These are phyloP conservation scores for Lasiodiplodia sp. DNA, from an alignment of 2,329 filamentous ascomycete genomes.

Conservation along the genomic window DNA sequence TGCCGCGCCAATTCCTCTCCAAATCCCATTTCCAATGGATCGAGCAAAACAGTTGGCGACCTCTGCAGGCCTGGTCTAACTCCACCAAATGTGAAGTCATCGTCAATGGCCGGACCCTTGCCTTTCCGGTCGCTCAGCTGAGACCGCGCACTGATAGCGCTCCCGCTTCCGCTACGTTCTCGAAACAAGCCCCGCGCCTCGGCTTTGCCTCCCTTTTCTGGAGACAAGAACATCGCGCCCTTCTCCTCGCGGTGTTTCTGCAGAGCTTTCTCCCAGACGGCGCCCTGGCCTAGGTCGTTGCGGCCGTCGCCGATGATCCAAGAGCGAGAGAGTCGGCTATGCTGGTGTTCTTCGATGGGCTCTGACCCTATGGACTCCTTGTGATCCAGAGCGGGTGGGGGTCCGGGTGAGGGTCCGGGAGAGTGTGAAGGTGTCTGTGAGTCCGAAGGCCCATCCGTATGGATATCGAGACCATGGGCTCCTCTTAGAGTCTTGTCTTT, in stretches of 20 bases:
- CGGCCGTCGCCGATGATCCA: slow-evolving; percentile 38
- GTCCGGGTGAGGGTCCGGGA: background rate
- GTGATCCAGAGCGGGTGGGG: background rate
- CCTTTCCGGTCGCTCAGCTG: slow-evolving; percentile 18
- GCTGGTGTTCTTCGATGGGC: slow-evolving; percentile 28
- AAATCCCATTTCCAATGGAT: slow-evolving; percentile 8
- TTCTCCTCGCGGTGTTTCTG: slow-evolving; percentile 46
- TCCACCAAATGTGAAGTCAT: slow-evolving; percentile 8
- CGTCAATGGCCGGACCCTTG: background rate
- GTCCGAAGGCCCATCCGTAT: slow-evolving; percentile 38
- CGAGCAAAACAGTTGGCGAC: slow-evolving; percentile 9
- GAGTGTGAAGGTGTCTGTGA: background rate
- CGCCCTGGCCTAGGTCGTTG: slow-evolving; percentile 33
- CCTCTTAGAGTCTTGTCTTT: slow-evolving; percentile 14
- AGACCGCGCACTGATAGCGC: slow-evolving; percentile 1
- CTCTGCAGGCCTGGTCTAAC: background rate
- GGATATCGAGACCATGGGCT: slow-evolving; percentile 22
- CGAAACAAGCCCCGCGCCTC: slow-evolving; percentile 19
- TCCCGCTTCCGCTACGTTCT: slow-evolving; percentile 22
- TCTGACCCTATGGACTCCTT: slow-evolving; percentile 4
- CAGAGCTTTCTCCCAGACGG: slow-evolving; percentile 47
- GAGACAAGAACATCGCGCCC: slow-evolving; percentile 42
- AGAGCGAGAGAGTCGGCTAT: slow-evolving; percentile 41
- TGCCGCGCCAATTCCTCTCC: slow-evolving; percentile 4
- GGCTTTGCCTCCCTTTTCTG: slow-evolving; percentile 40